These are phyloP conservation scores for Rhodofomes roseus DNA, from an alignment of 1,284 basidiomycete species.

Conservation along the genomic window DNA sequence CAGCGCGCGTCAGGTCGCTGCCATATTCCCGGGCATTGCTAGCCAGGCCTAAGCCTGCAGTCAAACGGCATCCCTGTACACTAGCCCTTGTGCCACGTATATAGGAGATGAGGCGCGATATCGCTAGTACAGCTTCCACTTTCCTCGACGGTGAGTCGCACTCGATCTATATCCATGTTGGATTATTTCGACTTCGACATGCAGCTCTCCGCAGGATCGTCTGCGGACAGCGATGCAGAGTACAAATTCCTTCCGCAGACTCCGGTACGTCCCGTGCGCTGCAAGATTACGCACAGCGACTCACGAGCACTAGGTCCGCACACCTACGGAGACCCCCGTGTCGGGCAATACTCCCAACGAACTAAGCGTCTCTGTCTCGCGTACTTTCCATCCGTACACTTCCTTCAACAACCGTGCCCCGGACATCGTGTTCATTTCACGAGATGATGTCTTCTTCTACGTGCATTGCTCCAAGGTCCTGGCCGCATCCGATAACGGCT, in stretches of 20 bases:
- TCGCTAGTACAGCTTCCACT: not conserved
- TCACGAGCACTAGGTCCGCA: not conserved
- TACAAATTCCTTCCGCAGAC: not conserved
- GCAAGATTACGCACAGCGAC: no score
- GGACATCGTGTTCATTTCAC: slow-evolving; percentile 19
- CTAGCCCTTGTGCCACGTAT: not conserved
- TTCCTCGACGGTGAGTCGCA: not conserved
- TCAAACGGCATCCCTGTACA: not conserved
- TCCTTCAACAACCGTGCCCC: slow-evolving; percentile 3
- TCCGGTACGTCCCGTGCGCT: not conserved
- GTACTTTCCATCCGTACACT: slow-evolving; percentile 59
- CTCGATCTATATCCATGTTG: not conserved
- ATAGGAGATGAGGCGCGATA: not conserved
- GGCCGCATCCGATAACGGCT: slow-evolving; percentile 16
- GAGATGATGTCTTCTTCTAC: slow-evolving; percentile 24
- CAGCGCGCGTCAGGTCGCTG: not conserved
- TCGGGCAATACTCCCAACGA: slow-evolving; percentile 7
- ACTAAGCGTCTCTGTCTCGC: slow-evolving; percentile 63
- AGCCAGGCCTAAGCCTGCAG: not conserved
- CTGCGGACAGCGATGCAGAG: not conserved
- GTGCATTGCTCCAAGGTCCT: slow-evolving; percentile 16
- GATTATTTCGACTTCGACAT: not conserved
- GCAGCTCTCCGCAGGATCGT: not conserved
- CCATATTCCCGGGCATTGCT: not conserved
- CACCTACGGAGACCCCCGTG: not conserved